Percentiles rank a stretch among this genome's conserved stretches.
These are phyloP conservation scores for Pisolithus marmoratus DNA, from an alignment of 768 basidiomycete genomes.

Conservation along the genomic window DNA sequence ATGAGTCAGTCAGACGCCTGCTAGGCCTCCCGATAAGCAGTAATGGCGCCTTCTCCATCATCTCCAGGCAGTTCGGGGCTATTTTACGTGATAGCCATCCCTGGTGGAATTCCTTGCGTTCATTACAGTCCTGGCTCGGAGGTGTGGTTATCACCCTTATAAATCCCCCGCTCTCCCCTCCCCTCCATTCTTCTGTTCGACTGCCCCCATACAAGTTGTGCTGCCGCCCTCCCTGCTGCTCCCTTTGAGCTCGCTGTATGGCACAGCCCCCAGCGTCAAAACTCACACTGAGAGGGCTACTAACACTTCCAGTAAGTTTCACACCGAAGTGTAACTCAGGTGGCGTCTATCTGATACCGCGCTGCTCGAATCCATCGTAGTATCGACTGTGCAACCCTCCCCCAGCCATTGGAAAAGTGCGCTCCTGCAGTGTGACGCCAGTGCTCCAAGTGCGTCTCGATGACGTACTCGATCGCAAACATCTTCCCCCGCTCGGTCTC, in stretches of 20 bases:
- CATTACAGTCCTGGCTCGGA: background rate
- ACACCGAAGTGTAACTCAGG: background rate
- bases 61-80: background rate
- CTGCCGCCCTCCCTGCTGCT: background rate
- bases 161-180: slow-evolving; percentile 6
- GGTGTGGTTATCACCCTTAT: background rate
- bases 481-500: slow-evolving; percentile 72
- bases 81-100: background rate
- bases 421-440: slow-evolving; percentile 65
- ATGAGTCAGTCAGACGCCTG: background rate
- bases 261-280: slow-evolving; percentile 24
- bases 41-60: background rate
- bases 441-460: slow-evolving; percentile 63
- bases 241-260: slow-evolving; percentile 8
- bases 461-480: slow-evolving; percentile 69
- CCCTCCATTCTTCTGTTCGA: background rate
- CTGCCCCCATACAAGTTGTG: background rate
- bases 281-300: slow-evolving; percentile 30
- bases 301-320: slow-evolving; percentile 35
- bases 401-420: slow-evolving; percentile 60
- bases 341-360: background rate
- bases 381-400: slow-evolving; percentile 62
- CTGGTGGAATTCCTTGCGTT: background rate
- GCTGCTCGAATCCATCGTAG: slow-evolving; percentile 11
- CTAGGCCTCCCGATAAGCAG: background rate